A percentile compares a stretch with the other conserved stretches of the same genome.
Evolutionary conservation across 1,284 basidiomycete genomes (phyloP).

Genomic region (Chiua sp.): DNA sequence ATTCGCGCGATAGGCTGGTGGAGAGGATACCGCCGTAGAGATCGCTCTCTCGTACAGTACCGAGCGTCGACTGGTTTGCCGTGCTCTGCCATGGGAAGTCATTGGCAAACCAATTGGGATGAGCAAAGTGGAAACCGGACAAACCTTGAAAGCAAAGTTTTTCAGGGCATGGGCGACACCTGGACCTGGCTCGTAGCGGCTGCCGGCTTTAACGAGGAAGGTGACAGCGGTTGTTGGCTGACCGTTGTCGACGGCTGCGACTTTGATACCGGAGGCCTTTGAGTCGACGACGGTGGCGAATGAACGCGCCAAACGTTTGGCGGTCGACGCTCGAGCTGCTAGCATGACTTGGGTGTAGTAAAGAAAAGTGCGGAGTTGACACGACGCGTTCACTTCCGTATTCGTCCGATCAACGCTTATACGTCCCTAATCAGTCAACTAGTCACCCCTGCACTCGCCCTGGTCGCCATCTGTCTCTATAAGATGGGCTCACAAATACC

Average conservation of each 20-base stretch:
- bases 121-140: conserved; percentile 12
- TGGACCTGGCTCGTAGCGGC: conserved; percentile 83
- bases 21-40: conserved; percentile 95
- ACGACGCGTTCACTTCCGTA: conserved; percentile 24
- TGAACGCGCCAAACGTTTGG: conserved; percentile 64
- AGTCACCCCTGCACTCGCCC: too few species aligned
- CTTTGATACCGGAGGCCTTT: conserved; percentile 71
- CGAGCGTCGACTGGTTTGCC: conserved; percentile 83
- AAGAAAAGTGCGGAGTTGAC: not conserved
- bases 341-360: conserved; percentile 47
- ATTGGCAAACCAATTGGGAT: not conserved
- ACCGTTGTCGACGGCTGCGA: conserved; percentile 83
- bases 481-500: too few species aligned
- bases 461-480: too few species aligned
- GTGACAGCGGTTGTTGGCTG: conserved; percentile 86
- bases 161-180: conserved; percentile 93
- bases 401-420: conserved; percentile 31
- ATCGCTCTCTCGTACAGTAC: conserved; percentile 92
- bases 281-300: conserved; percentile 84
- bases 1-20: conserved; percentile 85
- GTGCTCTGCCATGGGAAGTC: conserved; percentile 65
- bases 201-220: conserved; percentile 90
- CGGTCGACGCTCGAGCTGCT: conserved; percentile 61
- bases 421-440: too few species aligned
- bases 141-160: conserved; percentile 97